Base-by-base conservation (phyloP, 148 eudicot species). In the Rhododendron mucronatum region DNA sequence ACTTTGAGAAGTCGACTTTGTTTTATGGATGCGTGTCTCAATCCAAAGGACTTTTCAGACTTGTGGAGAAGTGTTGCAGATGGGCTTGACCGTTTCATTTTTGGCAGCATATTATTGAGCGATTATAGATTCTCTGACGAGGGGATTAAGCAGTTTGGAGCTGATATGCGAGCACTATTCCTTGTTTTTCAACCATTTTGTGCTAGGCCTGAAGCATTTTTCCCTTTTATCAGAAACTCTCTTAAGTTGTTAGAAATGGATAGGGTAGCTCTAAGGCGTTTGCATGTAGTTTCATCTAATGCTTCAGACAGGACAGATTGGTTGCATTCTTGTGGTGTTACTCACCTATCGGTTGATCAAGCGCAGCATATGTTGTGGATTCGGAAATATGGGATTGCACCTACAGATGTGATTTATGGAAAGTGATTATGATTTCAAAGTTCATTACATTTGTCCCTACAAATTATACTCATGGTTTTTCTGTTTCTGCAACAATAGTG, bases 41-140 rank as follows among this genome's bases (percentile, higher is more conserved):
- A 92, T 84, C 84, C 89, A 14, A 86, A 67, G 45, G 92, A 92
- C 84, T 91, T 91, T 57, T 83, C 87, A 79, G 94, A 91, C 86
- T 63, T 88, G 30, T 92, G 94, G 94, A 86, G 94, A 85, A 92
- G 90, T 82, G 84, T 90, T 41, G 94, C 93, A 3, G 92, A 92
- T 48, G 94, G 93, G 20, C 87, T 92, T 14, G 93, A 92, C 89
- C 92, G 59, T 85, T 92, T 88, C 51, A 86, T 83, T 48, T 91
- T 91, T 84, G 82, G 76, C 28, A 92, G 91, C 89, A 84, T 91
- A 16, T 57, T 89, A 41, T 61, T 84, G 13, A 67, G 65, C 33
- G 69, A 80, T 74, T 63, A 69, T 55, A 89, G 82, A 51, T 90
- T 92, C 78, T 90, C 92, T n/a, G 79, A 79, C 5, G 75, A 35